A percentile compares a stretch with the other conserved stretches of the same genome.
These are phyloP conservation scores for Aspergillus saccharolyticus DNA, from an alignment of 495 filamentous ascomycete species.

Conservation along the genomic window DNA sequence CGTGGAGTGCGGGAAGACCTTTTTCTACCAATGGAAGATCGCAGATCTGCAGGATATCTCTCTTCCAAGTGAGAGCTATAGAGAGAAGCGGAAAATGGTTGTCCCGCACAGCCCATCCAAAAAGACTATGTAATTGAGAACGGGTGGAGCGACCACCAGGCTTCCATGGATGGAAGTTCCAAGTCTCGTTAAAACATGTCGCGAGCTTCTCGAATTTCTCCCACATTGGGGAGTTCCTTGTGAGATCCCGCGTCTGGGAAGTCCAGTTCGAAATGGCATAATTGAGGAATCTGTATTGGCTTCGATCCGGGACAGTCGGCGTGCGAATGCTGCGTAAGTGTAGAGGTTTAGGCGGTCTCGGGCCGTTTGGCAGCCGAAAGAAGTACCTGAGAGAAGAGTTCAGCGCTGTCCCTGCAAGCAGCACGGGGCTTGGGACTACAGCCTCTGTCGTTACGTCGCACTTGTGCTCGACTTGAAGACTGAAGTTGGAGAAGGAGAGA, in stretches of 20 bases:
- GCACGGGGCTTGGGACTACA: neutral
- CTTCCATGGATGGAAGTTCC: conserved; percentile 23
- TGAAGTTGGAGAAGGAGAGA: conserved; percentile 22
- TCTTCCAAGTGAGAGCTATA: neutral
- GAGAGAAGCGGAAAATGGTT: neutral
- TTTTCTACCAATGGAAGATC: neutral
- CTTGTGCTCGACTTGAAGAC: conserved; percentile 14
- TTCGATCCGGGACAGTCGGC: neutral
- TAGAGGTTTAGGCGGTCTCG: neutral
- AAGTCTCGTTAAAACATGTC: conserved; percentile 19
- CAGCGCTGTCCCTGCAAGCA: neutral
- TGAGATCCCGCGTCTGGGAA: conserved; percentile 9
- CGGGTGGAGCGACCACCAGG: conserved; percentile 16
- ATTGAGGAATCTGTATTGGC: conserved; percentile 15
- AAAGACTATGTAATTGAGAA: conserved; percentile 21
- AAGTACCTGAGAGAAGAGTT: neutral
- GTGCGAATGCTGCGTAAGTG: conserved; percentile 2
- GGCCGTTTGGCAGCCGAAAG: neutral
- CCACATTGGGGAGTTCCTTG: conserved; percentile 5
- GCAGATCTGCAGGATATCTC: neutral
- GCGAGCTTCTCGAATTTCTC: conserved; percentile 14
- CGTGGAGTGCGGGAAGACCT: neutral
- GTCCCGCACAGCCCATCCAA: conserved; percentile 3
- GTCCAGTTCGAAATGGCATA: conserved; percentile 13
- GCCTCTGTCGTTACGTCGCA: neutral